Percentiles rank a stretch among this genome's conserved stretches.
phyloP scores from a whole-genome alignment of 2,329 filamentous ascomycete genomes.

The Tympanopsis confertula region DNA sequence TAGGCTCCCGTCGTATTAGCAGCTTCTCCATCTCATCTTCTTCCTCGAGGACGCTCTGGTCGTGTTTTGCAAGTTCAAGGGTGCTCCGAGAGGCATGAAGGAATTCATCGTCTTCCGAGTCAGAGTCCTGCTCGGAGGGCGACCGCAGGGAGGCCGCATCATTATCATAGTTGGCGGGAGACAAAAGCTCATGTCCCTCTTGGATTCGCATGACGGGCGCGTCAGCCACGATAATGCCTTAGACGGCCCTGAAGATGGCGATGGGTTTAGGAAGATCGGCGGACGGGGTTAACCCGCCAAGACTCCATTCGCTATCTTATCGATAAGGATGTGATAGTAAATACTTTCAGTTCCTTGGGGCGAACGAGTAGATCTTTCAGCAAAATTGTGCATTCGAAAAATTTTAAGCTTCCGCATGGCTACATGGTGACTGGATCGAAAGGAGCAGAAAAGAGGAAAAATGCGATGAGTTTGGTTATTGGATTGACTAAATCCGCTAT shows the following conservation, averaged over 20 bases:
- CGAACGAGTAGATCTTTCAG: no score
- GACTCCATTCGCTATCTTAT: neutral
- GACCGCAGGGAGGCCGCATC: slow-evolving; percentile 29
- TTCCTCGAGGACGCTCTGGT: slow-evolving; percentile 35
- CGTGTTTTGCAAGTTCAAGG: slow-evolving; percentile 32
- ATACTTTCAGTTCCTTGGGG: no score
- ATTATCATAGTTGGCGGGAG: slow-evolving; percentile 26
- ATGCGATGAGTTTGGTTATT: no score
- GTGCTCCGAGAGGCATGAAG: slow-evolving; percentile 29
- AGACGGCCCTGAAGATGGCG: neutral
- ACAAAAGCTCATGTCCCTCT: no score
- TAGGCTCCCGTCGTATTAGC: slow-evolving; percentile 12
- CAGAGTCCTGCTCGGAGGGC: slow-evolving; percentile 32
- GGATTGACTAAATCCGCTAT: no score
- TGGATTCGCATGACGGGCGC: no score
- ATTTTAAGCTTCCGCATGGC: no score
- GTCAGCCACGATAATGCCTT: neutral
- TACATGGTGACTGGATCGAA: no score
- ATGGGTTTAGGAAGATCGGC: no score
- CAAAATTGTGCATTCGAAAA: no score
- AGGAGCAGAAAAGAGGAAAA: no score
- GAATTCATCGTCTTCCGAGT: slow-evolving; percentile 36
- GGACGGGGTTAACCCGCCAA: no score
- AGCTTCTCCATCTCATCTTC: slow-evolving; percentile 34
- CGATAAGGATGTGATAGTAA: neutral